Conservation (phyloP, 1,284 basidiomycete species). For the Exobasidium cylindrosporum region DNA sequence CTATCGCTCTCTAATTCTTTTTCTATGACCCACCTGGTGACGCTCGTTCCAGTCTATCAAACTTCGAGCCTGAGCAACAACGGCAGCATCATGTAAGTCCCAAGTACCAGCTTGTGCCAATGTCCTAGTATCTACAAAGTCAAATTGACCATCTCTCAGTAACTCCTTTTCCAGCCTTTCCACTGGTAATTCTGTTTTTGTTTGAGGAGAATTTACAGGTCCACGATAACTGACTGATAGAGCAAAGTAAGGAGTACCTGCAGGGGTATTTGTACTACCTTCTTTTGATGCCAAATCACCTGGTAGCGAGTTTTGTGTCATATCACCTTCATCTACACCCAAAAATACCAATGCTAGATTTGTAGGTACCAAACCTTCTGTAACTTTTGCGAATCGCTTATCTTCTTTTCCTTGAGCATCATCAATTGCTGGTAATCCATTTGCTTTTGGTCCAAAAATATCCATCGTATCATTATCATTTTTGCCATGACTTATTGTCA, state of each 20-base stretch:
- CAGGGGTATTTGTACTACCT: constrained; percentile 20
- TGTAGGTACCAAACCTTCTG: constrained; percentile 35
- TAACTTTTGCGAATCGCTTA: constrained; percentile 28
- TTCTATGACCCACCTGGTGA: constrained; percentile 18
- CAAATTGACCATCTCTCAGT: constrained; percentile 27
- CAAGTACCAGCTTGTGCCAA: constrained; percentile 31
- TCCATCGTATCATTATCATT: background rate
- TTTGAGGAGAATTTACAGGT: background rate
- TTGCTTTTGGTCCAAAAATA: constrained; percentile 42
- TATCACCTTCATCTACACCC: constrained; percentile 36
- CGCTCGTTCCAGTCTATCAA: constrained; percentile 53
- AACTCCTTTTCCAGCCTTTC: constrained; percentile 18
- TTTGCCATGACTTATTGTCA: constrained; percentile 21
- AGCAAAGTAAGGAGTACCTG: constrained; percentile 47
- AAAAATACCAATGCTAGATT: constrained; percentile 43
- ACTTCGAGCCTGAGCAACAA: constrained; percentile 42
- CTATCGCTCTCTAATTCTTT: too few species aligned
- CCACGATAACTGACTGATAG: constrained; percentile 42
- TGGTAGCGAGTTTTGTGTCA: constrained; percentile 21
- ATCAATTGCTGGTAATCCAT: constrained; percentile 22
- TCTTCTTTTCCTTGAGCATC: constrained; percentile 1
- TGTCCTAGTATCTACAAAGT: constrained; percentile 46
- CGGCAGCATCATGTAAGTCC: constrained; percentile 33
- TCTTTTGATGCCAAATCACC: constrained; percentile 28
- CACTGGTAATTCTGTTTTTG: constrained; percentile 19